These are phyloP conservation scores for Escovopsis weberi DNA, from an alignment of 2,329 filamentous ascomycete species.

Conservation along the genomic window DNA sequence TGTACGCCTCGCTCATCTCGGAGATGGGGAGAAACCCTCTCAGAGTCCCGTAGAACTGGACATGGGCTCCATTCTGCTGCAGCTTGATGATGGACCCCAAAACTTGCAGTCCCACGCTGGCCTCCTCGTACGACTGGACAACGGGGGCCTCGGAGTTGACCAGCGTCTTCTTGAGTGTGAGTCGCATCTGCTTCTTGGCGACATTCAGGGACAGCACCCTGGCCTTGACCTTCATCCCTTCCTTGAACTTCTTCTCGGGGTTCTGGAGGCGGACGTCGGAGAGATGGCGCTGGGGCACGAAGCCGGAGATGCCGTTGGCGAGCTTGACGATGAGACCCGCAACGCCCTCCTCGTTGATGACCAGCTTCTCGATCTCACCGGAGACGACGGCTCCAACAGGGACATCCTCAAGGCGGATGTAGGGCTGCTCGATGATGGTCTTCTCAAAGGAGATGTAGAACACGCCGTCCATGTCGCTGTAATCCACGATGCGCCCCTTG, in stretches of 20 bases:
- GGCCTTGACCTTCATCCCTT: constrained; percentile 71
- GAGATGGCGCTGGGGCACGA: constrained; percentile 78
- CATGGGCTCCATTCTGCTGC: constrained; percentile 62
- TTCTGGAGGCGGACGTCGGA: constrained; percentile 79
- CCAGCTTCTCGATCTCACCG: constrained; percentile 70
- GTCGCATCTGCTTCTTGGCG: constrained; percentile 60
- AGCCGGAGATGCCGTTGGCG: constrained; percentile 74
- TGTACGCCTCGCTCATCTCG: constrained; percentile 97
- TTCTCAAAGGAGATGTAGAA: constrained; percentile 77
- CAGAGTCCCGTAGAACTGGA: constrained; percentile 81
- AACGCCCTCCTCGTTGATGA: constrained; percentile 65
- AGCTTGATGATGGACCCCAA: constrained; percentile 81
- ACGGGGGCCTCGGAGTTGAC: constrained; percentile 77
- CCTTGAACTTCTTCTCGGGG: constrained; percentile 90
- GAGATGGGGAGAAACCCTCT: constrained; percentile 80
- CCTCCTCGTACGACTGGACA: constrained; percentile 63
- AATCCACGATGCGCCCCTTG: constrained; percentile 68
- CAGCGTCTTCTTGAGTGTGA: constrained; percentile 89
- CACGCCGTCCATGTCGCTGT: constrained; percentile 73
- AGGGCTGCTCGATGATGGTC: constrained; percentile 71
- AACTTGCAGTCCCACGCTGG: constrained; percentile 60
- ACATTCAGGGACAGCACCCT: constrained; percentile 70
- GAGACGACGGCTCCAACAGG: constrained; percentile 67
- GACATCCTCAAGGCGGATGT: constrained; percentile 83
- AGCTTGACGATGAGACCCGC: constrained; percentile 71